Base-by-base conservation (phyloP, 495 filamentous ascomycete species). In the Xylaria acuta region DNA sequence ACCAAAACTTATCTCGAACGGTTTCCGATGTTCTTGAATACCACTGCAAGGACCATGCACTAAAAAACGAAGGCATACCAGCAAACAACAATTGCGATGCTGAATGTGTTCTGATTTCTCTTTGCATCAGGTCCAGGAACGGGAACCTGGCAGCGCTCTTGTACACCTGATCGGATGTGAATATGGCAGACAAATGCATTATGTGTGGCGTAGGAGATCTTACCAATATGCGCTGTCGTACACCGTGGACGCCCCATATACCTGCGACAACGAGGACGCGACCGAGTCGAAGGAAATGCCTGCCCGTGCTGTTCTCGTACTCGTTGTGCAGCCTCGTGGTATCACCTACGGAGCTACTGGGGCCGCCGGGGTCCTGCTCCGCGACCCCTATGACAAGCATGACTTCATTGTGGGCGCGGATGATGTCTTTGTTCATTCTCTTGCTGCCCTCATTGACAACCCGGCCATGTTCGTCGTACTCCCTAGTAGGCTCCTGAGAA, bases 391-490 rank as follows among this genome's bases (percentile, higher is more conserved):
- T 87, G 18, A 86, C 85, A 16, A 81, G 80, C 86, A 89, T 87
- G 1, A 89, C 86, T 70, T 89, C 86, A 73, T 89, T 89, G 70
- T 87, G 85, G 34, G 87, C 84, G 38, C 86, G 81, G 25, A 89
- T 83, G 11, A 87, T 77, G 65, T 87, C 84, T 60, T 81, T 78
- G 70, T 87, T 86, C 72, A 84, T 83, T 16, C 80, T 76, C 67
- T 83, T 84, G 3, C 83, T 88, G 59, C 86, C 85, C 0, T 85
- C 85, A 75, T 93, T 93, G 47, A 89, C 80, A 8, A 92, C 90
- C 66, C 91, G 89, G 18, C 92, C 92, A 67, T 88, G 85, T n/a
- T 87, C 85, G 80, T 93, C 91, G 79, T 92, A 94, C 56, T 88
- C 82, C 81, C 93, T 92, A 38, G 80, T 68, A 6, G 77, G 82